Percentiles rank a stretch among this genome's conserved stretches.
Conservation (phyloP, 306 rosid species). For the Coriaria nepalensis region DNA sequence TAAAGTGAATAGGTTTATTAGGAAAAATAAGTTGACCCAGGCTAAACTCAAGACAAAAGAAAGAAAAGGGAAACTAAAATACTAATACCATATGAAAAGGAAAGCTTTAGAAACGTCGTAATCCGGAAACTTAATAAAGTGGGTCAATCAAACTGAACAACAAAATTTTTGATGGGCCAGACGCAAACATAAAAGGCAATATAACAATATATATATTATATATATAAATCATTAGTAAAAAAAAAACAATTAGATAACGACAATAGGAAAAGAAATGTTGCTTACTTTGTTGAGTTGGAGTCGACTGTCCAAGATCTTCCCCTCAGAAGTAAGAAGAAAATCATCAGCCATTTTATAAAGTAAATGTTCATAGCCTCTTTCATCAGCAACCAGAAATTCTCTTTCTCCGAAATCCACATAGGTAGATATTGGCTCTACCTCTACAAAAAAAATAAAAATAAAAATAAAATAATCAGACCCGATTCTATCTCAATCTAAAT, state of each 20-base stretch:
- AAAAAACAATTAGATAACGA: neutral
- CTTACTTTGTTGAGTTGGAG: slow-evolving; percentile 83
- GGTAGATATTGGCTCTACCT: slow-evolving; percentile 92
- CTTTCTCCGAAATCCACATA: slow-evolving; percentile 64
- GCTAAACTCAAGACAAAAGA: neutral
- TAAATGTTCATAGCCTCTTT: slow-evolving; percentile 73
- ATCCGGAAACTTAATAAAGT: slow-evolving; percentile 35
- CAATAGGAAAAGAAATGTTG: neutral
- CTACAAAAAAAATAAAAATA: slow-evolving; percentile 24
- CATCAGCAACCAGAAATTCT: slow-evolving; percentile 85
- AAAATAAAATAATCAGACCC: neutral
- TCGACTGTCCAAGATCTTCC: slow-evolving; percentile 64
- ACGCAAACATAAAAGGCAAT: slow-evolving; percentile 15
- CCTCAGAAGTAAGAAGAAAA: slow-evolving; percentile 62
- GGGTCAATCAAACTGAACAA: slow-evolving; percentile 27
- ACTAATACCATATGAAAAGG: slow-evolving; percentile 8
- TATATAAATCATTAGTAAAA: neutral
- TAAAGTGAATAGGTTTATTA: slow-evolving; percentile 1
- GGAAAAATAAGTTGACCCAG: slow-evolving; percentile 18
- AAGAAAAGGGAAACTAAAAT: no score
- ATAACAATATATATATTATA: no score
- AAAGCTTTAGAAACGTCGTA: slow-evolving; percentile 42
- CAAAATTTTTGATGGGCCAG: slow-evolving; percentile 19
- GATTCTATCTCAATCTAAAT: neutral
- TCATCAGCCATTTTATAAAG: slow-evolving; percentile 73